Evolutionary conservation across 352 stramenopile genomes (phyloP).

Genomic region (Globisporangium okanoganense): DNA sequence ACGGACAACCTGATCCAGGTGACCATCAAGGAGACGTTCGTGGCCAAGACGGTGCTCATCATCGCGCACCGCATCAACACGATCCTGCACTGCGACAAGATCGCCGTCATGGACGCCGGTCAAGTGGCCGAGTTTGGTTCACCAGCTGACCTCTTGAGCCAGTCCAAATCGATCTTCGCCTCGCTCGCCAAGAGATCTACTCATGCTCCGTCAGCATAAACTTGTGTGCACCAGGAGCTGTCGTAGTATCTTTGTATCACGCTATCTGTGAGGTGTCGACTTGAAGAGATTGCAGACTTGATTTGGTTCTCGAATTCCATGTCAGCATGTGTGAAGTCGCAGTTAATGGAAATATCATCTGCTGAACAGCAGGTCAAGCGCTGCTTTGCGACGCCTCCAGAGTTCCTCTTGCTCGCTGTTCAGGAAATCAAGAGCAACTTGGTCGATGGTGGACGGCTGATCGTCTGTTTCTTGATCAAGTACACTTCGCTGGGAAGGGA

Average conservation of each 20-base stretch:
- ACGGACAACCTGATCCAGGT: too few species aligned
- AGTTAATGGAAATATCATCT: background rate
- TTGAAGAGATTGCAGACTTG: too few species aligned
- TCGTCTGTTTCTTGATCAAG: background rate
- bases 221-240: background rate
- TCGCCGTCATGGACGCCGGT: conserved; percentile 91
- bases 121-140: conserved; percentile 77
- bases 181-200: conserved; percentile 20
- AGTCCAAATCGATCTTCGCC: conserved; percentile 28
- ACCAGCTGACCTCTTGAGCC: conserved; percentile 58
- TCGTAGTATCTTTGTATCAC: background rate
- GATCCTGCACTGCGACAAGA: conserved; percentile 92
- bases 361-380: background rate
- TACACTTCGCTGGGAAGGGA: background rate
- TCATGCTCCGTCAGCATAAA: background rate
- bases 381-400: background rate
- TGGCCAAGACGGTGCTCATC: conserved; percentile 87
- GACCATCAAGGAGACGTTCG: conserved; percentile 61
- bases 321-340: too few species aligned
- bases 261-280: background rate
- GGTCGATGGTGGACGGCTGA: background rate
- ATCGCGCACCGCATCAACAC: conserved; percentile 96
- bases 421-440: background rate
- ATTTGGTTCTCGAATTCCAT: too few species aligned
- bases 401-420: background rate